phyloP scores from a whole-genome alignment of 352 stramenopile genomes.

The Phytophthora pinifolia region DNA sequence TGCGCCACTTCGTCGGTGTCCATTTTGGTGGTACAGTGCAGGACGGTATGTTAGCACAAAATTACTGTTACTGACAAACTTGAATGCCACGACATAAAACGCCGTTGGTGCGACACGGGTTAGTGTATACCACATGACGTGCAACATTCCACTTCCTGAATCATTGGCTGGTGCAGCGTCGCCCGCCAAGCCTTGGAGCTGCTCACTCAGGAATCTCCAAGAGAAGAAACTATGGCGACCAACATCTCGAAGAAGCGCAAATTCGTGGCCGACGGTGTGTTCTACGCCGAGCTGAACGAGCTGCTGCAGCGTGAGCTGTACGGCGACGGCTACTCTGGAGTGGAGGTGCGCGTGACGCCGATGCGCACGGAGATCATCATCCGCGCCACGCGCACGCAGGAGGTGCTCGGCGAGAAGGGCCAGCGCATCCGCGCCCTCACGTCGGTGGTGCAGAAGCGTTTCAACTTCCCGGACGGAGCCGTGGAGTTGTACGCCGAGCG shows the following conservation, averaged over 20 bases:
- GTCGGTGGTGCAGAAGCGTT: conserved; percentile 99
- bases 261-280: conserved; percentile 99
- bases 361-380: conserved; percentile 99
- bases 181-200: neutral
- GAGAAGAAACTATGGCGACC: conserved; percentile 64
- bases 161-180: conserved; percentile 18
- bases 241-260: conserved; percentile 99
- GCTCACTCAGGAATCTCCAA: conserved; percentile 34
- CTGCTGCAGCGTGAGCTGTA: conserved; percentile 97
- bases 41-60: too few relatives aligned
- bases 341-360: conserved; percentile 98
- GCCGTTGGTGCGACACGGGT: too few relatives aligned
- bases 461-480: conserved; percentile 93
- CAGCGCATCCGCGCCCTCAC: conserved; percentile 99
- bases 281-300: conserved; percentile 99
- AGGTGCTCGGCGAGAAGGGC: conserved; percentile 99
- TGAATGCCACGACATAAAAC: too few relatives aligned
- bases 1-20: neutral
- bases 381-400: conserved; percentile 98
- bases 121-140: too few relatives aligned
- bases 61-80: too few relatives aligned
- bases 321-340: conserved; percentile 98
- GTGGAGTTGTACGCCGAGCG: conserved; percentile 99
- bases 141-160: neutral
- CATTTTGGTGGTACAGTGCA: neutral